These are phyloP conservation scores for Naganishia liquefaciens DNA, from an alignment of 1,284 basidiomycete genomes.

Conservation along the genomic window DNA sequence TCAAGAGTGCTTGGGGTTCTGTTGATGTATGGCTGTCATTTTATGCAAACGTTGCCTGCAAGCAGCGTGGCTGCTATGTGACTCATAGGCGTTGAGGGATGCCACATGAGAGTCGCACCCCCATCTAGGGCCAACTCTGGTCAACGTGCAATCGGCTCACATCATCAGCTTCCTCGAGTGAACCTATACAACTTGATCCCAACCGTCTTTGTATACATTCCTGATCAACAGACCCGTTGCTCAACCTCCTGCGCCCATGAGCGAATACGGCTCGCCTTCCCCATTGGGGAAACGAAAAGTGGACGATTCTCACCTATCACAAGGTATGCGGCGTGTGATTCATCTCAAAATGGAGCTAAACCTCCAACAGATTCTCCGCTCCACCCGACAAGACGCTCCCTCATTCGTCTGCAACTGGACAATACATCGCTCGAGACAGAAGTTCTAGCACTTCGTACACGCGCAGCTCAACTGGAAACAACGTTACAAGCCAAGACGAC, in stretches of 20 bases:
- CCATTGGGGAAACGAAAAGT: conserved; percentile 15
- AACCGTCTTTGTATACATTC: no score
- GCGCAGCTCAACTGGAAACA: conserved; percentile 8
- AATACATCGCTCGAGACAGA: conserved; percentile 29
- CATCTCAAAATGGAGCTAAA: background rate
- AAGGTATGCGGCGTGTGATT: background rate
- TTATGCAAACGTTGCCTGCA: no score
- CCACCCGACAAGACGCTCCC: conserved; percentile 30
- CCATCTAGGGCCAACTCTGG: no score
- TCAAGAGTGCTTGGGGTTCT: no score
- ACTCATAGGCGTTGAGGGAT: no score
- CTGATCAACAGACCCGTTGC: no score
- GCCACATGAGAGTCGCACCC: no score
- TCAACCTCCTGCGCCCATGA: background rate
- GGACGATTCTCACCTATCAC: conserved; percentile 6
- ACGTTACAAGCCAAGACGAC: conserved; percentile 10
- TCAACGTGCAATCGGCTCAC: no score
- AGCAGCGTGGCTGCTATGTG: no score
- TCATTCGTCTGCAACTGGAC: conserved; percentile 30
- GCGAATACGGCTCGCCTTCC: conserved; percentile 14
- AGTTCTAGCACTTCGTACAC: conserved; percentile 20
- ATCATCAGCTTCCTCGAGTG: no score
- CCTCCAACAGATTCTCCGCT: conserved; percentile 28
- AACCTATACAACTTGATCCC: no score
- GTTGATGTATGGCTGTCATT: no score